Evolutionary conservation across 331 rosid genomes (phyloP).

Genomic region (Acacia concinna): DNA sequence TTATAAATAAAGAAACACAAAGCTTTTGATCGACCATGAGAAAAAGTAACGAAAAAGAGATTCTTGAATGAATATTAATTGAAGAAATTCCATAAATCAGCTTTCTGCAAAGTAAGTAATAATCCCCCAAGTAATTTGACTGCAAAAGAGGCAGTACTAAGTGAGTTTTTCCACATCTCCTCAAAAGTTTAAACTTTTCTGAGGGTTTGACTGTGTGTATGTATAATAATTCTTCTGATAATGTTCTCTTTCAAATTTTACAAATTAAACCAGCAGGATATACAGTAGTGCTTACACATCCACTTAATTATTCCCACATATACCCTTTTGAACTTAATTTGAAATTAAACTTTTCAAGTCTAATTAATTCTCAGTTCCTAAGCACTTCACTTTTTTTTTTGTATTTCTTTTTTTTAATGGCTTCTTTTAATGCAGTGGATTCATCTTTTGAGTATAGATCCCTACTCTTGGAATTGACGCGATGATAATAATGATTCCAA

Average conservation of each 20-base stretch:
- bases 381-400: slow-evolving; percentile 35
- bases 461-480: slow-evolving; percentile 54
- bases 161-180: slow-evolving; percentile 18
- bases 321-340: slow-evolving; percentile 7
- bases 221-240: slow-evolving; percentile 15
- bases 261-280: not conserved
- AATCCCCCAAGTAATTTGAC: not conserved
- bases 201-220: slow-evolving; percentile 22
- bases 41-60: slow-evolving; percentile 39
- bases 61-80: slow-evolving; percentile 33
- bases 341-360: slow-evolving; percentile 22
- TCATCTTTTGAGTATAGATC: slow-evolving; percentile 19
- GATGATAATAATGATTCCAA: slow-evolving; percentile 29
- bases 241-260: slow-evolving; percentile 1
- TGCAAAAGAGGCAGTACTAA: not conserved
- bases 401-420: slow-evolving; percentile 23
- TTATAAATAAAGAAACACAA: slow-evolving; percentile 9
- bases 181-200: slow-evolving; percentile 24
- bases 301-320: not conserved
- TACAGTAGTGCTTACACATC: not conserved
- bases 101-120: slow-evolving; percentile 37
- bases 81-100: slow-evolving; percentile 25
- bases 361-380: slow-evolving; percentile 13
- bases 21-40: slow-evolving; percentile 58
- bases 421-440: slow-evolving; percentile 45